Evolutionary conservation across 225 moss, liverwort and hornwort species (phyloP), one percentile per base, ranked within the genome.

Genomic region (Rhytidiadelphus loreus): DNA sequence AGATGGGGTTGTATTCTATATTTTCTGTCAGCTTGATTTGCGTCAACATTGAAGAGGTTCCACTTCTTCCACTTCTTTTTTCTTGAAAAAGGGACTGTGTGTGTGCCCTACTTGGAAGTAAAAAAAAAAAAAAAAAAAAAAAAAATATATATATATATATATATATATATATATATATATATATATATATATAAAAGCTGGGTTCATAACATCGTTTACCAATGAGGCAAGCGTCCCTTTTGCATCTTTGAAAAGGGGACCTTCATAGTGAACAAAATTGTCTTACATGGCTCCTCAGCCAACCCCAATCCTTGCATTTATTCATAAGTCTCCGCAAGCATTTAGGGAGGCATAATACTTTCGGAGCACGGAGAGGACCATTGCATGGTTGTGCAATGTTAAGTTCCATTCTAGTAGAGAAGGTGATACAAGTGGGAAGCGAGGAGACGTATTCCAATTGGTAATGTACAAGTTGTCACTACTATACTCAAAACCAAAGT

Each of bases 341-440:
- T 33, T 5, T 22, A 22, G 2, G 1, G 6, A 66, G 7, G 66
- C 2, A 66, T 64, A 18, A 19, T 19, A 35, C 35, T 10, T 65
- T 35, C 6, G 20, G 3, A 65, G 6, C 35, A 35, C 5, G 3
- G 12, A n/a, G 2, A n/a, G 3, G 37, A 66, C 66, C 22, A 66
- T 66, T 18, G 19, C 10, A 3, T 66, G 12, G 20, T 21, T 37
- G 7, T n/a, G 2, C 3, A 21, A 22, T 66, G 4, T 11, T 66
- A 22, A 65, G 20, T 37, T n/a, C 24, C 13, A 68, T 0, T n/a
- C 12, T 68, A 22, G 12, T 7, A 12, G n/a, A n/a, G 4, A 68
- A n/a, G 10, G 6, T 1, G 0, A 24, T 0, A 24, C 8, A 24
- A 24, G 4, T 39, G 4, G 1, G 25, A 70, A 25, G 41, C 12